Base-by-base conservation (phyloP, 2,329 filamentous ascomycete species). In the Exophiala bonariae region DNA sequence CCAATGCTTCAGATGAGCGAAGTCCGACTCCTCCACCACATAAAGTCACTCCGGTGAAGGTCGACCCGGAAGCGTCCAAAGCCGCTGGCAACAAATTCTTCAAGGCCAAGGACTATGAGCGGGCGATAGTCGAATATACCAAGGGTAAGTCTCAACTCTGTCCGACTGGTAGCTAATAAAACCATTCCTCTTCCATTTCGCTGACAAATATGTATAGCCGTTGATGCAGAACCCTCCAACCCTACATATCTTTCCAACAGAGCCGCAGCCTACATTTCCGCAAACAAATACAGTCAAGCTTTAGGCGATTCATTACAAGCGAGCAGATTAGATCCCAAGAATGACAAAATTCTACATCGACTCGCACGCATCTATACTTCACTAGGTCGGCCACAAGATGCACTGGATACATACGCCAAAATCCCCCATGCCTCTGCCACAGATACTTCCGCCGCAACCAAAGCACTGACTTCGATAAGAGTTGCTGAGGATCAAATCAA, bases 11-110 rank as follows among this genome's bases (percentile, higher is more conserved):
- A 34, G 59, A 58, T 33, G 60, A 69, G 44, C 63, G 67, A 40
- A 74, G 67, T 50, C 72, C 69, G 3, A 70, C 71, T 44, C 73
- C 73, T 42, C 73, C 70, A 41, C 73, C 71, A 14, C 71, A 76
- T 56, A 57, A 50, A 60, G 74, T 67, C 57, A 70, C 75, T 34
- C 68, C 73, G 28, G 66, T 64, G 9, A 68, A 47, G 63, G 87
- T 92, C 44, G 89, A 96, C 64, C 89, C 92, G 19, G 93, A 99
- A 72, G 78, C 83, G 10, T 96, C 86, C 80, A 99, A 99, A 77
- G 82, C 87, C 60, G 82, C 88, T 2, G 93, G 93, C 49, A 99
- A 99, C 74, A 93, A 93, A 63, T 92, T 89, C 64, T 99, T 96
- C 80, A 97, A 96, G 75, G 88, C 91, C 55, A 89, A 86, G 66